phyloP scores from a whole-genome alignment of 495 filamentous ascomycete species.

The Trichoderma gamsii region DNA sequence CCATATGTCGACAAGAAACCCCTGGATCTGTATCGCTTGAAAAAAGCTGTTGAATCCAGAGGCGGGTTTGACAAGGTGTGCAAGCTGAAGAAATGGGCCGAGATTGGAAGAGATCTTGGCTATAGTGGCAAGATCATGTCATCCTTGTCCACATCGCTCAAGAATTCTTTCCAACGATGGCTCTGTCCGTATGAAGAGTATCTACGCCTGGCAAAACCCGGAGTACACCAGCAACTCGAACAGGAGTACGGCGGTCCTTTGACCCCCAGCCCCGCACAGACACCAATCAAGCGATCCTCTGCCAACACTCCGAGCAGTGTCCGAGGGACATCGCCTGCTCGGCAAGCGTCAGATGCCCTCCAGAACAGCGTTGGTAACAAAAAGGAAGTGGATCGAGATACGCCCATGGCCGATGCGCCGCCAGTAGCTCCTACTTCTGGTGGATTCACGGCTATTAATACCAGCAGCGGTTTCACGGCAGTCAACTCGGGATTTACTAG shows the following conservation, averaged over 20 bases:
- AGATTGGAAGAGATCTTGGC: conserved; percentile 92
- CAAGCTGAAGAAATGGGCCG: conserved; percentile 97
- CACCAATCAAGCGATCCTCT: conserved; percentile 73
- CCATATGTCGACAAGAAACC: conserved; percentile 98
- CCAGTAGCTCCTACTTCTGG: conserved; percentile 43
- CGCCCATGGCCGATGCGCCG: conserved; percentile 50
- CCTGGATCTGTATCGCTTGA: conserved; percentile 89
- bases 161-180: conserved; percentile 97
- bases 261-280: conserved; percentile 84
- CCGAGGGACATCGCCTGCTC: conserved; percentile 62
- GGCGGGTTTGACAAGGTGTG: conserved; percentile 95
- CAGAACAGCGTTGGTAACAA: conserved; percentile 55
- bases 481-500: conserved; percentile 68
- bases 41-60: conserved; percentile 89
- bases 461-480: conserved; percentile 38
- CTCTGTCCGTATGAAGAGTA: conserved; percentile 96
- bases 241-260: conserved; percentile 88
- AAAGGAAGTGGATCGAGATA: conserved; percentile 40
- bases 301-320: conserved; percentile 62
- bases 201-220: conserved; percentile 82
- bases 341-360: conserved; percentile 61
- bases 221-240: conserved; percentile 94
- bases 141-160: conserved; percentile 95
- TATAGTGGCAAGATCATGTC: conserved; percentile 99
- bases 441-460: conserved; percentile 82